Conservation (phyloP, 148 eudicot genomes). For the Silene conica region DNA sequence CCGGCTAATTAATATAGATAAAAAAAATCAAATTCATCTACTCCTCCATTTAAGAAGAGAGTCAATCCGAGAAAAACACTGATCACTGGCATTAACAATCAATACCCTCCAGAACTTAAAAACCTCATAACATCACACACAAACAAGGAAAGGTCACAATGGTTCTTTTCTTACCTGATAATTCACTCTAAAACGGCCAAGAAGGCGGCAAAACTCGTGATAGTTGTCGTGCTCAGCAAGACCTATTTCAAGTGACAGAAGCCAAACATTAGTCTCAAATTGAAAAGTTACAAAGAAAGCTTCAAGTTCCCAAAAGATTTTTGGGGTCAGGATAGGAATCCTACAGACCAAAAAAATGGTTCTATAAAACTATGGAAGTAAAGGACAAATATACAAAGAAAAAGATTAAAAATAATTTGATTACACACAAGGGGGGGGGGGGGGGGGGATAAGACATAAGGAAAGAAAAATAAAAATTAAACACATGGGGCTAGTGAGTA, state of each 20-base stretch:
- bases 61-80: background rate
- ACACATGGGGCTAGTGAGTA: too few species aligned
- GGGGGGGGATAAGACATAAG: background rate
- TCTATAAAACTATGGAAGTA: background rate
- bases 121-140: conserved; percentile 1
- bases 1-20: too few species aligned
- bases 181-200: conserved; percentile 81
- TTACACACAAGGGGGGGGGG: background rate
- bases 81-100: background rate
- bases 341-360: background rate
- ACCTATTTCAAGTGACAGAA: conserved; percentile 35
- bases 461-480: too few species aligned
- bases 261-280: background rate
- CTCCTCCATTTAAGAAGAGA: background rate
- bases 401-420: background rate
- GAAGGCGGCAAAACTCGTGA: conserved; percentile 90
- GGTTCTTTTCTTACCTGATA: conserved; percentile 52
- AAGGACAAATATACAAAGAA: background rate
- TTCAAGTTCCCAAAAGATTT: background rate
- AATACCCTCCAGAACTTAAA: background rate
- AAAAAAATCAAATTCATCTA: background rate
- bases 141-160: background rate
- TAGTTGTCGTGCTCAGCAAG: conserved; percentile 89
- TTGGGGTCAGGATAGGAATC: background rate
- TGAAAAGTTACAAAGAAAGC: background rate